Conservation (phyloP, 2,329 filamentous ascomycete species). For the Coniochaeta sp. region DNA sequence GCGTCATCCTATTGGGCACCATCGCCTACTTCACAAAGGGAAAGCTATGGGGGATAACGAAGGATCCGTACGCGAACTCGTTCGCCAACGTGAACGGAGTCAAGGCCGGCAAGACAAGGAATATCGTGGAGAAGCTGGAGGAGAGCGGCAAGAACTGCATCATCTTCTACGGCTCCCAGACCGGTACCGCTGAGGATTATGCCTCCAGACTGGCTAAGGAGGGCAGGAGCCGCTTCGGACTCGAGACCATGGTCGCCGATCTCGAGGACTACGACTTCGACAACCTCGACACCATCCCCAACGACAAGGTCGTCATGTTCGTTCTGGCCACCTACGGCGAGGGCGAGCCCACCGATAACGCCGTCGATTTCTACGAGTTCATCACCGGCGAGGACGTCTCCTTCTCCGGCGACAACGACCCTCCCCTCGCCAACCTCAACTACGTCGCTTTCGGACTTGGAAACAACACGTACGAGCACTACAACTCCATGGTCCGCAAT, state of each 20-base stretch:
- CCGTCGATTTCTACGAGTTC: conserved; percentile 98
- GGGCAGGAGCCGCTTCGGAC: conserved; percentile 88
- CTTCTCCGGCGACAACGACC: conserved; percentile 70
- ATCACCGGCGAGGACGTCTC: conserved; percentile 72
- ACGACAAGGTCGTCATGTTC: conserved; percentile 90
- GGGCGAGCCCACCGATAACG: conserved; percentile 97
- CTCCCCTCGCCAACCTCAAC: conserved; percentile 74
- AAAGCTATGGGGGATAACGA: conserved; percentile 81
- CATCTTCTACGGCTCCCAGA: conserved; percentile 97
- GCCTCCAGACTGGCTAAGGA: conserved; percentile 95
- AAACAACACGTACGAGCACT: conserved; percentile 99
- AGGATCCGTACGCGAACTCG: conserved; percentile 79
- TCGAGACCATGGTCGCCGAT: conserved; percentile 98
- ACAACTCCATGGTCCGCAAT: conserved; percentile 96
- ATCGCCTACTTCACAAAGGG: conserved; percentile 97
- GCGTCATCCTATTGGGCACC: conserved; percentile 76
- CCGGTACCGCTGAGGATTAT: conserved; percentile 96
- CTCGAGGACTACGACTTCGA: conserved; percentile 97
- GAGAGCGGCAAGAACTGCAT: conserved; percentile 95
- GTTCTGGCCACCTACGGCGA: conserved; percentile 96
- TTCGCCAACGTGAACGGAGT: conserved; percentile 61
- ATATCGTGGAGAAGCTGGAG: conserved; percentile 93
- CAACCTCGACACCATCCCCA: conserved; percentile 80
- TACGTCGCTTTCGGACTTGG: conserved; percentile 94
- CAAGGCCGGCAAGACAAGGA: conserved; percentile 79